Evolutionary conservation across 164 flowering plant species (phyloP), one percentile per base, ranked within the genome.

Genomic region (Warburgia ugandensis): DNA sequence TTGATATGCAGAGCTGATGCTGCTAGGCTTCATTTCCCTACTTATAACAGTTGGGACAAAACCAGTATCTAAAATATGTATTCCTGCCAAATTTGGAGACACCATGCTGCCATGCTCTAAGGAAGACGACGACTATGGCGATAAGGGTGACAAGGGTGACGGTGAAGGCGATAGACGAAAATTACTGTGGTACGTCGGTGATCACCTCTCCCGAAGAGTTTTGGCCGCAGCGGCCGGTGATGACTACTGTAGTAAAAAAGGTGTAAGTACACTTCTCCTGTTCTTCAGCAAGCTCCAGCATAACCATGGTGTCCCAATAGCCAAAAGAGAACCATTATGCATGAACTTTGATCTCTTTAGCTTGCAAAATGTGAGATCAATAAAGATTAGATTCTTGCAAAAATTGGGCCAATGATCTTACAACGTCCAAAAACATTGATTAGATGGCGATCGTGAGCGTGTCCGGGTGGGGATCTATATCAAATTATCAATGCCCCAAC

Each of bases 11-110:
- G 94, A 81, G 61, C 60, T 84, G 61, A 84, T 84, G 92, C 64
- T 84, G 12, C 56, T 84, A 26, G 92, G 92, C 4, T 84, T 84
- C 61, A 73, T 84, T 43, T 84, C 87, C 3, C 59, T 84, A 20
- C 74, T 84, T 9, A 63, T 84, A 0, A 79, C 86, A 2, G 66
- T 79, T 28, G 79, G 77, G 2, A 66, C 77, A 29, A 33, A 14
- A 13, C 61, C 50, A 28, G 50, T 84, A 22, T 27, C 76, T 0
- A 69, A 57, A 39, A 77, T 84, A 46, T 84, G 87, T 61, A 67
- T 84, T 16, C 65, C 83, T 16, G 14, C 42, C 16, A 42, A 62
- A 5, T 19, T 41, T 16, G 81, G 69, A 20, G 36, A 60, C 17
- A 44, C 32, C 30, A 74, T 78, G 86, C 82, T 77, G 12, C 94